phyloP scores from a whole-genome alignment of 2,329 filamentous ascomycete genomes.

The Talaromyces sp. region DNA sequence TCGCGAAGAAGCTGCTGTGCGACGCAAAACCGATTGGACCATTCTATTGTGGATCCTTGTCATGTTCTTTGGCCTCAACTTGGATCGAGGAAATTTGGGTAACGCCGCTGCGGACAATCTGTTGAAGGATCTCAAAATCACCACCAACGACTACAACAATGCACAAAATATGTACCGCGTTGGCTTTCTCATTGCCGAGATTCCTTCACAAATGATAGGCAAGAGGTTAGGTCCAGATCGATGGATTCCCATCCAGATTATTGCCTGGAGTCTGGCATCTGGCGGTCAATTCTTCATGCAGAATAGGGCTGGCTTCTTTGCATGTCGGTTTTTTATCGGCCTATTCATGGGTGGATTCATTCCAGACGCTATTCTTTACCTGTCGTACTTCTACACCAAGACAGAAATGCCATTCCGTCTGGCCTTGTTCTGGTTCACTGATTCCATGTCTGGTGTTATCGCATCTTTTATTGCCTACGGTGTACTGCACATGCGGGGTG shows the following conservation, averaged over 20 bases:
- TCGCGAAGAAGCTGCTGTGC: constrained; percentile 25
- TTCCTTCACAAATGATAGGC: constrained; percentile 60
- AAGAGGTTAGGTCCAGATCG: constrained; percentile 57
- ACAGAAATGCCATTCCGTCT: constrained; percentile 22
- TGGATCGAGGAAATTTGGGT: constrained; percentile 15
- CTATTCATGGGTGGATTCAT: constrained; percentile 65
- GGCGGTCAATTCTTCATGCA: constrained; percentile 20
- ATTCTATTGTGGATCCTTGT: constrained; percentile 43
- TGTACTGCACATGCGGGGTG: constrained; percentile 36
- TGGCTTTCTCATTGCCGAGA: constrained; percentile 53
- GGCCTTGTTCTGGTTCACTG: constrained; percentile 46
- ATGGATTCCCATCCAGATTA: constrained; percentile 40
- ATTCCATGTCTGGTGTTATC: constrained; percentile 42
- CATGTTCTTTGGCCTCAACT: constrained; percentile 36
- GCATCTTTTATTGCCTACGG: constrained; percentile 40
- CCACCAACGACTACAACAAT: constrained; percentile 45
- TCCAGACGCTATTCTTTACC: constrained; percentile 63
- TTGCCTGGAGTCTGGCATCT: constrained; percentile 36
- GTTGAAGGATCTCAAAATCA: constrained; percentile 13
- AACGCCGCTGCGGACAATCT: constrained; percentile 17
- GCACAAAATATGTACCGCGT: constrained; percentile 56
- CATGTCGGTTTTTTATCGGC: constrained; percentile 50
- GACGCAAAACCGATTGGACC: constrained; percentile 31
- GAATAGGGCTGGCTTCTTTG: constrained; percentile 15
- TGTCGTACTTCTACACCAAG: constrained; percentile 66